Evolutionary conservation across 441 rosid species (phyloP), one percentile per base, ranked within the genome.

Genomic region (Adansonia gregorii): DNA sequence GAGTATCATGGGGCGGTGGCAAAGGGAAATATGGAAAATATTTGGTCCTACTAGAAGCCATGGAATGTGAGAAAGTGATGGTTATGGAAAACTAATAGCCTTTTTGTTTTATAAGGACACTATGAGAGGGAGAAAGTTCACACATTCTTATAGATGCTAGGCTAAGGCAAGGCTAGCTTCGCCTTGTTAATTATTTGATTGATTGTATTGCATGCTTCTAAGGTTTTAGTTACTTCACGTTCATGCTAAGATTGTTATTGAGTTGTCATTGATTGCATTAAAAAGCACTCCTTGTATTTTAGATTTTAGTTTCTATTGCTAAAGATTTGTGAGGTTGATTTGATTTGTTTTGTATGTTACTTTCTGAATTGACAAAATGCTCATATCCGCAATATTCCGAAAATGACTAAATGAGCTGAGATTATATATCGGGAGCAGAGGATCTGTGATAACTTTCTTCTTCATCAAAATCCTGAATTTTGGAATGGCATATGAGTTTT

Each of bases 171-270:
- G 4, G 39, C 39, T 31, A 31, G 39, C 39, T 31, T 31, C 9
- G 45, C 19, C 6, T 73, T 15, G 10, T 59, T 73, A 41, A 55
- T 49, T 20, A 45, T 54, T 66, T 66, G 43, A 19, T 65, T 72
- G 67, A 48, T 80, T 71, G 39, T 31, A 31, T 82, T 77, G 78
- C 58, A 74, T 83, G 82, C 90, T 87, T 89, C 77, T 81, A 90
- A 82, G 91, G 69, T 67, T 89, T 56, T 20, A 73, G 77, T 86
- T 48, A 83, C 93, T 87, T 89, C 76, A 77, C 91, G 73, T 81
- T 76, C 79, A 86, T 79, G 88, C 91, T 70, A 87, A 88, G 89
- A 51, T 79, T 83, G 75, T 17, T 80, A 67, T 45, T 55, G 67
- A 65, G 79, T 80, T 69, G 86, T 72, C 84, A 63, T 84, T 82